phyloP scores from a whole-genome alignment of 805 yeast species.

The Scheffersomyces ergatensis region DNA sequence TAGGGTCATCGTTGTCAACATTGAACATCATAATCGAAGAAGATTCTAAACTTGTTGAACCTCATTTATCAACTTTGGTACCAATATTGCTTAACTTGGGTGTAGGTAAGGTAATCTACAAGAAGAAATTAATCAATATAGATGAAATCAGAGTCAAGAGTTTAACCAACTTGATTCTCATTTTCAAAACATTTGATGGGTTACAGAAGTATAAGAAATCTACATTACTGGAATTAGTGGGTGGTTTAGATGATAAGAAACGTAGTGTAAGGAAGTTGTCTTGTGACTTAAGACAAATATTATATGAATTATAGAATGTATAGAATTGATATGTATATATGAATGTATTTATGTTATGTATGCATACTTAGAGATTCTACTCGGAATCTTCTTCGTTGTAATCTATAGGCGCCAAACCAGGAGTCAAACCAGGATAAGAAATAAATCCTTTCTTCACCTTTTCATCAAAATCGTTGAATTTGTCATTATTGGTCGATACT shows the following conservation, averaged over 20 bases:
- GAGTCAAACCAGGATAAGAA: conserved; percentile 67
- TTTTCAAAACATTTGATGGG: conserved; percentile 33
- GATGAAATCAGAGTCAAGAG: conserved; percentile 55
- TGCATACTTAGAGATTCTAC: conserved; percentile 7
- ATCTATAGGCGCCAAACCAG: conserved; percentile 84
- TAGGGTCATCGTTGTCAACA: conserved; percentile 61
- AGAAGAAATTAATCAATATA: conserved; percentile 26
- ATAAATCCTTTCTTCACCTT: conserved; percentile 43
- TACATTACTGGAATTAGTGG: conserved; percentile 46
- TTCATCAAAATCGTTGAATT: conserved; percentile 21
- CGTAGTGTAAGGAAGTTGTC: conserved; percentile 75
- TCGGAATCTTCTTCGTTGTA: conserved; percentile 45
- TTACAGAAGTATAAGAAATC: conserved; percentile 36
- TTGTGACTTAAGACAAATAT: conserved; percentile 75
- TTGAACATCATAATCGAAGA: conserved; percentile 54
- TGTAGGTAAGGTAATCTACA: conserved; percentile 10
- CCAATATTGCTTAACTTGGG: conserved; percentile 49
- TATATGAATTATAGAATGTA: conserved; percentile 46
- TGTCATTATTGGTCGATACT: neutral
- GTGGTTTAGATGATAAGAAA: conserved; percentile 67
- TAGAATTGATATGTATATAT: neutral
- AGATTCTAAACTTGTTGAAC: conserved; percentile 48
- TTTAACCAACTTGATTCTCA: conserved; percentile 49
- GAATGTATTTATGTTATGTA: conserved; percentile 7
- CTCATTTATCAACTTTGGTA: conserved; percentile 55